Percentiles rank a stretch among this genome's conserved stretches.
phyloP scores from a whole-genome alignment of 2,329 filamentous ascomycete genomes.

The Sporothrix pallida region DNA sequence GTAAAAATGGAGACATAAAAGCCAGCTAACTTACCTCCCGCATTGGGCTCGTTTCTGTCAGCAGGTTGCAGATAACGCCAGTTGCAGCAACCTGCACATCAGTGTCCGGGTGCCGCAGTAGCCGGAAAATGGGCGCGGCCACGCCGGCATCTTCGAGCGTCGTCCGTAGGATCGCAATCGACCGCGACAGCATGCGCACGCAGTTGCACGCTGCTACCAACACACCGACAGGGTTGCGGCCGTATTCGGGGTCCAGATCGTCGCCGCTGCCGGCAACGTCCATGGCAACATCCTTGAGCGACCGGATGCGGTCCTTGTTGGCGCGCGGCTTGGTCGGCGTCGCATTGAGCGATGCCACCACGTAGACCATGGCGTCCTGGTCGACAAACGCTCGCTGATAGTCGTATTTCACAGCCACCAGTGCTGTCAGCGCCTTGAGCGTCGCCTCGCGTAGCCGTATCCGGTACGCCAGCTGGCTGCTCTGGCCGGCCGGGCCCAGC shows the following conservation, averaged over 20 bases:
- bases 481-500: conserved; percentile 66
- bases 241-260: conserved; percentile 59
- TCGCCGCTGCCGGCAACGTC: conserved; percentile 34
- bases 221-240: conserved; percentile 75
- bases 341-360: conserved; percentile 76
- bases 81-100: conserved; percentile 88
- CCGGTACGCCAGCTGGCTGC: conserved; percentile 67
- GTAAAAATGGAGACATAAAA: too few relatives aligned
- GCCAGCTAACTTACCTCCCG: conserved; percentile 63
- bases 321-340: conserved; percentile 60
- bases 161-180: conserved; percentile 82
- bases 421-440: conserved; percentile 78
- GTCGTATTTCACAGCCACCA: conserved; percentile 81
- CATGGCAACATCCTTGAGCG: conserved; percentile 14
- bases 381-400: conserved; percentile 83
- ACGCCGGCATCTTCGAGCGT: conserved; percentile 86
- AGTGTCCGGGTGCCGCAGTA: conserved; percentile 75
- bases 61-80: conserved; percentile 80
- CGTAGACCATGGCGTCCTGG: conserved; percentile 77
- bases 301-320: conserved; percentile 46
- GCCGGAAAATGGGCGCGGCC: conserved; percentile 74
- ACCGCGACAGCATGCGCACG: conserved; percentile 80
- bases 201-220: conserved; percentile 85
- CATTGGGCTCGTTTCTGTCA: conserved; percentile 90
- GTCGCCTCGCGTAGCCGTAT: conserved; percentile 77